These are phyloP conservation scores for Trichosporon sp. DNA, from an alignment of 1,284 basidiomycete genomes.

Conservation along the genomic window DNA sequence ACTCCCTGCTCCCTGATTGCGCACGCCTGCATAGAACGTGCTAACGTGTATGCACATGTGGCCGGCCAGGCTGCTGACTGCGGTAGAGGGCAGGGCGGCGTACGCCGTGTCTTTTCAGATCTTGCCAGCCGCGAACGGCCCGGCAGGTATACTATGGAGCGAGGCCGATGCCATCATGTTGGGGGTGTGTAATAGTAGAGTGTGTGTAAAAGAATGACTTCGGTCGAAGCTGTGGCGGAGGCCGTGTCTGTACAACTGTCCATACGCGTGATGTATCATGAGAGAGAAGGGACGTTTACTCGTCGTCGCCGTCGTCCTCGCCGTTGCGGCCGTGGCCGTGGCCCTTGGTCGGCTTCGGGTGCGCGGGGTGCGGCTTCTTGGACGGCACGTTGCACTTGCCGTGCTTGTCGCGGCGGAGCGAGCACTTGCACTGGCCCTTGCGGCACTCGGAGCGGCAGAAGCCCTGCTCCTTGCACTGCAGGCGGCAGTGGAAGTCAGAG, in stretches of 20 bases:
- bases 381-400: constrained; percentile 1
- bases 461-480: constrained; percentile 2
- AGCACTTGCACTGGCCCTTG: background rate
- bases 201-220: background rate
- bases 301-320: background rate
- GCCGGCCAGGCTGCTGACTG: background rate
- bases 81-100: background rate
- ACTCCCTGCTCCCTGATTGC: background rate
- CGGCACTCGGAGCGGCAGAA: constrained; percentile 1
- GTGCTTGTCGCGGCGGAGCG: background rate
- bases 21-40: background rate
- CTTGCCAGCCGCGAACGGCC: no score
- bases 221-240: background rate
- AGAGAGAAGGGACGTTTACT: background rate
- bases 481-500: background rate
- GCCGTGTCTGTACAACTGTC: background rate
- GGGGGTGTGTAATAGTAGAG: no score
- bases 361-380: background rate
- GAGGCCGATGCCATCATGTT: background rate
- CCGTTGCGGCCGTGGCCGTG: background rate
- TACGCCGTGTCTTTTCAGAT: background rate
- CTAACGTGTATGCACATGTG: background rate
- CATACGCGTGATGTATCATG: background rate
- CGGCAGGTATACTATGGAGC: background rate
- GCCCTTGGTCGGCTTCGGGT: background rate